These are phyloP conservation scores for Leishmania tarentolae DNA, from an alignment of 208 protist genomes.

Conservation along the genomic window DNA sequence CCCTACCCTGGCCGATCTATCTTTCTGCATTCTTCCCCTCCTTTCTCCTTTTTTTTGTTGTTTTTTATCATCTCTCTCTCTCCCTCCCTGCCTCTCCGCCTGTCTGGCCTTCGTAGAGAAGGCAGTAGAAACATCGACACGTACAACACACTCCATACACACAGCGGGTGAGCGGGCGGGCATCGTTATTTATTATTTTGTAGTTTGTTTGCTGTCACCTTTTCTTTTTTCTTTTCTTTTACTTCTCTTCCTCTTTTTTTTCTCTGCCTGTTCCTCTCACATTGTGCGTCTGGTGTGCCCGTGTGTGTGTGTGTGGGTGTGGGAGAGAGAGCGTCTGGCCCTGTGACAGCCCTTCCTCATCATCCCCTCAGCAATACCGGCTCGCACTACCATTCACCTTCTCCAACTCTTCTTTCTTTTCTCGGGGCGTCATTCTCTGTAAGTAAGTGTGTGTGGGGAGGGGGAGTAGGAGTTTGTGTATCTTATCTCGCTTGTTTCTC, in stretches of 20 bases:
- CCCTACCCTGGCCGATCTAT: neutral
- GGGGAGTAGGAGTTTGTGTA: too few relatives aligned
- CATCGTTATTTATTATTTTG: too few relatives aligned
- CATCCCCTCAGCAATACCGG: neutral
- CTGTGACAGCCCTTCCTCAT: neutral
- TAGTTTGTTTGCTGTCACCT: neutral
- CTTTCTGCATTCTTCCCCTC: neutral
- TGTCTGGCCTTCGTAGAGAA: neutral
- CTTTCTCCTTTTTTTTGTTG: neutral
- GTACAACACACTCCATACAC: neutral
- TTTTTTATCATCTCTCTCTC: neutral
- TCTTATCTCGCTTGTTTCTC: neutral
- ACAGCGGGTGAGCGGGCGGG: neutral
- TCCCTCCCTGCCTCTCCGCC: neutral
- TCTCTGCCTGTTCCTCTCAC: neutral
- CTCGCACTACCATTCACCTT: neutral
- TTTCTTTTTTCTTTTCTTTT: neutral
- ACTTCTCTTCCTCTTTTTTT: neutral
- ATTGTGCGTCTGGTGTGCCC: neutral
- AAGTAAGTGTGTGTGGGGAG: neutral
- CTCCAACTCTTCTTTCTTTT: neutral
- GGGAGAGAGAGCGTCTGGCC: neutral
- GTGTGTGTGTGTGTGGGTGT: constrained; percentile 2
- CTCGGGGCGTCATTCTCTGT: neutral
- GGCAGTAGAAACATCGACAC: neutral